These are phyloP conservation scores for Phaeosphaeria sp. DNA, from an alignment of 2,329 filamentous ascomycete species.

Conservation along the genomic window DNA sequence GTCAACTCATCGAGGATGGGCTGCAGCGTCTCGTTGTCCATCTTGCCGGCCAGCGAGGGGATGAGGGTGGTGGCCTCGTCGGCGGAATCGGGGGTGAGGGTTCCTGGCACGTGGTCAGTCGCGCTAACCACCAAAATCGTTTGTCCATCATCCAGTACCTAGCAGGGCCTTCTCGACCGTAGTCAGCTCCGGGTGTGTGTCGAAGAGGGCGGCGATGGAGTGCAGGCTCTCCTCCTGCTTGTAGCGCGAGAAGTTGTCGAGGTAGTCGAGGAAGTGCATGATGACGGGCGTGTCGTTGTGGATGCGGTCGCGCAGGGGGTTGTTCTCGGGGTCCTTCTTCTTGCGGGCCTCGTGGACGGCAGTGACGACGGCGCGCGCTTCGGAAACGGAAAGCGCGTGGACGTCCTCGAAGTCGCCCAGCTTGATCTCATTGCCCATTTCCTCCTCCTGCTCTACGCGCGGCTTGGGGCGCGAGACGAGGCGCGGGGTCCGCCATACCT, in stretches of 20 bases:
- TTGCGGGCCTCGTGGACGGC: slow-evolving; percentile 83
- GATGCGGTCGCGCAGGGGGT: slow-evolving; percentile 84
- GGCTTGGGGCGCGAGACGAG: slow-evolving; percentile 61
- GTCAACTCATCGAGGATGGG: slow-evolving; percentile 89
- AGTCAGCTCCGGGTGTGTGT: slow-evolving; percentile 78
- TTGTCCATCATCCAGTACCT: slow-evolving; percentile 56
- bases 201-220: slow-evolving; percentile 87
- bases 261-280: slow-evolving; percentile 87
- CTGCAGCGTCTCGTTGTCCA: slow-evolving; percentile 86
- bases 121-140: background rate
- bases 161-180: slow-evolving; percentile 94
- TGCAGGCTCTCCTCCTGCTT: slow-evolving; percentile 94
- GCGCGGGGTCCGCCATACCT: slow-evolving; percentile 40
- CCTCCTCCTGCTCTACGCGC: slow-evolving; percentile 78
- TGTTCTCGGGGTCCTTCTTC: slow-evolving; percentile 66
- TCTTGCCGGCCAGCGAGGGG: slow-evolving; percentile 86
- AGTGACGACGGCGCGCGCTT: slow-evolving; percentile 90
- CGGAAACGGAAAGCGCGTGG: slow-evolving; percentile 88
- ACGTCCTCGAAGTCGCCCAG: slow-evolving; percentile 94
- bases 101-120: slow-evolving; percentile 64
- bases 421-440: slow-evolving; percentile 79
- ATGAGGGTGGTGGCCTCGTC: slow-evolving; percentile 98
- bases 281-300: slow-evolving; percentile 67
- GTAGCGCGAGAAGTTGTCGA: slow-evolving; percentile 94
- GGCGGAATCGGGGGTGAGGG: slow-evolving; percentile 86